Evolutionary conservation across 2,329 filamentous ascomycete genomes (phyloP).

Genomic region (Penicillium sp.): DNA sequence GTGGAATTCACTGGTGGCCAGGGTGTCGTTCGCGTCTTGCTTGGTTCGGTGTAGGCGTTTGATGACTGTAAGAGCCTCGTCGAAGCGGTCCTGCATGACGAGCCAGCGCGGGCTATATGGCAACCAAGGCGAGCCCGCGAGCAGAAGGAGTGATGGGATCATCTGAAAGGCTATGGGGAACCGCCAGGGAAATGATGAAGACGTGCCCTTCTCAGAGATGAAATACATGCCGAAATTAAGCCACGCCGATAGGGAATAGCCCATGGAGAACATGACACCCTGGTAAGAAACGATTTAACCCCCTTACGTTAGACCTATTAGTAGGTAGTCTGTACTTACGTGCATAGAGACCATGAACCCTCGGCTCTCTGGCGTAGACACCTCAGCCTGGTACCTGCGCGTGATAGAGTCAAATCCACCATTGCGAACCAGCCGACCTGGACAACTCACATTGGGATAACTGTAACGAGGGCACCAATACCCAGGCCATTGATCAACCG

Average conservation of each 20-base stretch:
- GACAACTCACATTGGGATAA: not conserved
- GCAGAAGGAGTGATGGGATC: not conserved
- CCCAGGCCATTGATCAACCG: not conserved
- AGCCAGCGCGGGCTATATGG: constrained; percentile 6
- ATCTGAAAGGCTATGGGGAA: constrained; percentile 13
- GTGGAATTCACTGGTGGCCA: not conserved
- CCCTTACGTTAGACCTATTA: too few species aligned
- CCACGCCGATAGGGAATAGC: constrained; percentile 47
- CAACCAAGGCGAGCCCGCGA: not conserved
- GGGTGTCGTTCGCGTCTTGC: not conserved
- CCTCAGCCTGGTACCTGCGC: constrained; percentile 29
- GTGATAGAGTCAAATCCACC: too few species aligned
- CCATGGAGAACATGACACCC: constrained; percentile 49
- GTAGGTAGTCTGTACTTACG: constrained; percentile 18
- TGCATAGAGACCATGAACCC: constrained; percentile 47
- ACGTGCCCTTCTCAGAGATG: constrained; percentile 39
- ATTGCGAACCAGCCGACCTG: too few species aligned
- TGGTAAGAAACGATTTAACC: too few species aligned
- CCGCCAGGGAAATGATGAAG: constrained; percentile 50
- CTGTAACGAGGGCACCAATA: not conserved
- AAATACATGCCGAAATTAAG: constrained; percentile 43
- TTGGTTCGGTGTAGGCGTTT: not conserved
- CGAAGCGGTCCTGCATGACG: not conserved
- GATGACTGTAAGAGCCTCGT: not conserved
- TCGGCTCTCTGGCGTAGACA: constrained; percentile 44